Evolutionary conservation across 2,329 filamentous ascomycete species (phyloP).

Genomic region (Paecilomyces fulvus): DNA sequence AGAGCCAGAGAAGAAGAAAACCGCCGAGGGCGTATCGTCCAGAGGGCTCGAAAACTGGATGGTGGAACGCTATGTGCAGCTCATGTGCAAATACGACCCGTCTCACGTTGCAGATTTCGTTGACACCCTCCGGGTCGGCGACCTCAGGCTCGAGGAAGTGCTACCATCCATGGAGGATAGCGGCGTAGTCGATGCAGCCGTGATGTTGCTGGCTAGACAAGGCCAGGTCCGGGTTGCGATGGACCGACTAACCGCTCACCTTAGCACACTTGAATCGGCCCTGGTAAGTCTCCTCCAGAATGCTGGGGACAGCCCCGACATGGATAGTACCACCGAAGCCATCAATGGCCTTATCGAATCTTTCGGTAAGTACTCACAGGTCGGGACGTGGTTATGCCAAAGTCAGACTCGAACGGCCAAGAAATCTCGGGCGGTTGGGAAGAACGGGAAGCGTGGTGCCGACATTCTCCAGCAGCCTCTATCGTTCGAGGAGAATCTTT

Average conservation of each 20-base stretch:
- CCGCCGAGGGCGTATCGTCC: slow-evolving; percentile 21
- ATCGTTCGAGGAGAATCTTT: slow-evolving; percentile 53
- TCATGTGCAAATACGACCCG: slow-evolving; percentile 83
- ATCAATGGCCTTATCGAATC: slow-evolving; percentile 66
- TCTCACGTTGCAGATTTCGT: slow-evolving; percentile 80
- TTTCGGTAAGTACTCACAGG: slow-evolving; percentile 80
- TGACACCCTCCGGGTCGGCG: slow-evolving; percentile 62
- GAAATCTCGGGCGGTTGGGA: slow-evolving; percentile 18
- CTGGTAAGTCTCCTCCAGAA: slow-evolving; percentile 65
- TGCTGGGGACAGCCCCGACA: slow-evolving; percentile 48
- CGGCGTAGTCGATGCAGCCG: slow-evolving; percentile 84
- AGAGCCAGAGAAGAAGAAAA: slow-evolving; percentile 48
- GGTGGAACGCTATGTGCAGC: slow-evolving; percentile 73
- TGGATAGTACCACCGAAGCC: slow-evolving; percentile 53
- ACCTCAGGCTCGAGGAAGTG: slow-evolving; percentile 70
- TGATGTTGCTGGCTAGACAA: slow-evolving; percentile 82
- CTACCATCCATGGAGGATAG: slow-evolving; percentile 82
- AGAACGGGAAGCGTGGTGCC: slow-evolving; percentile 28
- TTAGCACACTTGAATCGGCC: slow-evolving; percentile 70
- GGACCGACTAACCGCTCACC: slow-evolving; percentile 70
- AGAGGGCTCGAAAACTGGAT: slow-evolving; percentile 48
- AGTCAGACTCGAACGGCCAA: slow-evolving; percentile 61
- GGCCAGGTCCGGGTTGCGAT: slow-evolving; percentile 78
- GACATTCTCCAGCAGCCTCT: slow-evolving; percentile 48
- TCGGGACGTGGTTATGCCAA: slow-evolving; percentile 94